Percentiles rank a stretch among this genome's conserved stretches.
These are phyloP conservation scores for Brassica rapa DNA, from an alignment of 345 rosid genomes.

Conservation along the genomic window DNA sequence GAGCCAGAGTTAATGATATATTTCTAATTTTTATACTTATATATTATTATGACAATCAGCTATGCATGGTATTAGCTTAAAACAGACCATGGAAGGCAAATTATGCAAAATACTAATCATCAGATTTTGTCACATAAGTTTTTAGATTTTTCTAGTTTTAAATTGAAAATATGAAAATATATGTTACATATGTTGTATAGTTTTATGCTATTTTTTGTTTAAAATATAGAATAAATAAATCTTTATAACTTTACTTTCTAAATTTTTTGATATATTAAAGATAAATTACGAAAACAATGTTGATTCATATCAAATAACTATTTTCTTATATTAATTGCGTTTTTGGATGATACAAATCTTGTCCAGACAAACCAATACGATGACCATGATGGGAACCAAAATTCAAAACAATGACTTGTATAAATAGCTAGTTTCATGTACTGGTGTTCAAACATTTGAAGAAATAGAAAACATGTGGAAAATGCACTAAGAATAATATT, in stretches of 20 bases:
- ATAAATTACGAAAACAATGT: not conserved
- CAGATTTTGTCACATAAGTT: not conserved
- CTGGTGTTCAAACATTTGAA: constrained; percentile 1
- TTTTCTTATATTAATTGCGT: not conserved
- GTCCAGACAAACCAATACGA: not conserved
- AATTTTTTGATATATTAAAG: not conserved
- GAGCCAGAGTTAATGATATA: not conserved
- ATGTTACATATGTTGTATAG: not conserved
- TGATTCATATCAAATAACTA: not conserved
- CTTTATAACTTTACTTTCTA: not conserved
- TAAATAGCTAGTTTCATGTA: not conserved
- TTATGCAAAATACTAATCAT: not conserved
- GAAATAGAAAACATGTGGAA: constrained; percentile 12
- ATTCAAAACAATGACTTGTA: not conserved
- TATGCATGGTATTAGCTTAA: not conserved
- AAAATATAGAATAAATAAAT: not conserved
- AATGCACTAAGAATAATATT: constrained; percentile 4
- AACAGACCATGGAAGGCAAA: not conserved
- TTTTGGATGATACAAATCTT: not conserved
- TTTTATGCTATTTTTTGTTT: not conserved
- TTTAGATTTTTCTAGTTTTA: not conserved
- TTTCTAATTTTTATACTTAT: not conserved
- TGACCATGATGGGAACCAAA: not conserved
- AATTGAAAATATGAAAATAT: not conserved
- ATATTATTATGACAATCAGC: not conserved